Evolutionary conservation across 2,329 filamentous ascomycete genomes (phyloP), one percentile per base, ranked within the genome.

Genomic region (Calonectria pteridis): DNA sequence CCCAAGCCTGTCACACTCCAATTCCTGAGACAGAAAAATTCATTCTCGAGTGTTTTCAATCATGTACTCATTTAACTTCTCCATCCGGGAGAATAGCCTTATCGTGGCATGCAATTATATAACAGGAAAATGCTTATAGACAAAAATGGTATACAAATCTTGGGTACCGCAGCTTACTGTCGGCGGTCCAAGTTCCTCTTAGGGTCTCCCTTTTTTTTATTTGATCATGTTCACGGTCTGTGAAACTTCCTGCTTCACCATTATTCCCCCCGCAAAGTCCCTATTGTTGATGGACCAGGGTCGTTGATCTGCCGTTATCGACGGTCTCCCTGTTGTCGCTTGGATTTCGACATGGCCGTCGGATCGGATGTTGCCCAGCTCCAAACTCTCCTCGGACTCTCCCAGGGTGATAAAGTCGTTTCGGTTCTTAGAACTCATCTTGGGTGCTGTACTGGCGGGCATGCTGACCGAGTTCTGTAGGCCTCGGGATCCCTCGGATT

Each of bases 181-280:
- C 9, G n/a, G 33, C 33, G 33, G 55, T 29, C 55, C 55, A 14
- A 18, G 16, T 29, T 33, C 33, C 23, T 23, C 55, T 16, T 18
- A 14, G n/a, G 20, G 43, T 1, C 3, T 13, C 6, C 13, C n/a
- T 62, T 62, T 37, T 58, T 7, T 43, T 64, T 26, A 64, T 63
- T 37, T 50, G 20, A 71, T 33, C 23, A 71, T 28, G 14, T 71
- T 71, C 1, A 71, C 63, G 1, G 63, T 71, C 31, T 71, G 69
- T 51, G 69, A 71, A 67, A 71, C 53, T 26, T 71, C 69, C 7
- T 67, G 65, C 37, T 71, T 64, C 28, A 71, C 69, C 69, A 67
- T 67, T 26, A 71, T 67, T 29, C 69, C 69, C 23, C 31, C 53
- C 29, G 28, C 53, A 5, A 46, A 37, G 16, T 62, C 63, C 26